phyloP scores from a whole-genome alignment of 192 early-diverging fungal genomes.

The Coemansia sp. region DNA sequence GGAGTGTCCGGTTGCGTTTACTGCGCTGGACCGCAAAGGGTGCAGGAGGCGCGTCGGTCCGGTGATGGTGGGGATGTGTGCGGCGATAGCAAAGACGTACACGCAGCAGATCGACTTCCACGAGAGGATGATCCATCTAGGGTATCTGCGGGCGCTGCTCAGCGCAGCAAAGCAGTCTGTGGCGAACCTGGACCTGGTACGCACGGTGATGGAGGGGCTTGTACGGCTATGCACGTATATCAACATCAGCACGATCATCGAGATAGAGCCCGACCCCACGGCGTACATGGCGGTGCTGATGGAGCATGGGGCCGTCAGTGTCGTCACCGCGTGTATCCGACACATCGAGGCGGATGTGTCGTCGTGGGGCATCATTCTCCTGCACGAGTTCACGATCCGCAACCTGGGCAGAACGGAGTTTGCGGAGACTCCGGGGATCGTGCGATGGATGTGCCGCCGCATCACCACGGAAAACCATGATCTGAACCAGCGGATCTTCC shows the following conservation, averaged over 20 bases:
- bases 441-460: constrained; percentile 39
- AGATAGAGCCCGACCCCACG: not conserved
- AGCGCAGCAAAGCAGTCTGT: constrained; percentile 18
- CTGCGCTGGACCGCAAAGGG: not conserved
- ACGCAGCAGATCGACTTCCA: constrained; percentile 29
- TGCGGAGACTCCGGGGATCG: constrained; percentile 27
- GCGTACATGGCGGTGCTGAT: constrained; percentile 33
- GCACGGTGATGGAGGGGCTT: constrained; percentile 35
- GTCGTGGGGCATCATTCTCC: constrained; percentile 52
- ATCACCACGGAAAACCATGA: constrained; percentile 44
- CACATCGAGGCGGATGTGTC: constrained; percentile 43
- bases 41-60: constrained; percentile 1
- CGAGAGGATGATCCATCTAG: constrained; percentile 29
- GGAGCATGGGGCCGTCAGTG: constrained; percentile 28
- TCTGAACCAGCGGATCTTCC: constrained; percentile 52
- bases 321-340: constrained; percentile 33
- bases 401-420: constrained; percentile 30
- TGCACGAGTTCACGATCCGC: constrained; percentile 53
- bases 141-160: constrained; percentile 35
- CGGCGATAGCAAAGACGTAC: constrained; percentile 19
- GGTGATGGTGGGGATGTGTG: constrained; percentile 19
- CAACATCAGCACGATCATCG: constrained; percentile 10
- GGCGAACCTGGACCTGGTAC: constrained; percentile 30
- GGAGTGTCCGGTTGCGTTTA: not conserved
- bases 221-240: constrained; percentile 48